Evolutionary conservation across 2,329 filamentous ascomycete species (phyloP), one percentile per base, ranked within the genome.

Genomic region (Aspergillus hortae): DNA sequence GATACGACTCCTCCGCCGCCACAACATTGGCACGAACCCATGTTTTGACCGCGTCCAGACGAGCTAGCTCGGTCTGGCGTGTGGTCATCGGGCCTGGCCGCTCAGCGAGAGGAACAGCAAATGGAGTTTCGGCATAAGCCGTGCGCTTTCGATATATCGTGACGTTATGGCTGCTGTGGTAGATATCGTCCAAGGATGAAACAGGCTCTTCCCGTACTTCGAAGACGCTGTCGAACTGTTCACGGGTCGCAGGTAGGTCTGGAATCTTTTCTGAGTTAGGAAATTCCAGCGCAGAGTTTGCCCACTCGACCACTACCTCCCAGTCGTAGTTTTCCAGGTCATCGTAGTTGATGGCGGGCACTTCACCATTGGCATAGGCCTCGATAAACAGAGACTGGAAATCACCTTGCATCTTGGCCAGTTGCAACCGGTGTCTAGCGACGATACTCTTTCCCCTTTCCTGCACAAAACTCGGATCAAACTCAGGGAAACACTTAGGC

Each of bases 21-120:
- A 77, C 61, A 25, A 77, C 61, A 38, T 77, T 78, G 17, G 77
- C 74, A 11, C 77, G 72, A 43, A 77, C 68, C 74, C 74, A 79
- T n/a, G 70, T 70, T 61, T 75, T 77, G 35, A 71, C 74, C 6
- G 68, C 60, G 4, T 72, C 67, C 3, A 74, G 56, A 10, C 61
- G 59, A 15, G 61, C 54, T 12, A 64, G 52, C 11, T 66, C 57
- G 15, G 49, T 35, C 49, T 61, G 61, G 17, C 53, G 57, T 7
- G 35, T 27, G 11, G 36, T 55, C 10, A 47, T 15, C 46, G 44
- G 44, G n/a, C 19, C 44, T 41, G 30, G n/a, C n/a, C 53, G 48
- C 14, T 57, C 35, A 9, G 48, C 40, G 12, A 69, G 2, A 0
- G 65, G 63, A 14, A 64, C 55, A n/a, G 66, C 64, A 52, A 73